These are phyloP conservation scores for Epichloe elymi DNA, from an alignment of 2,329 filamentous ascomycete genomes.

Conservation along the genomic window DNA sequence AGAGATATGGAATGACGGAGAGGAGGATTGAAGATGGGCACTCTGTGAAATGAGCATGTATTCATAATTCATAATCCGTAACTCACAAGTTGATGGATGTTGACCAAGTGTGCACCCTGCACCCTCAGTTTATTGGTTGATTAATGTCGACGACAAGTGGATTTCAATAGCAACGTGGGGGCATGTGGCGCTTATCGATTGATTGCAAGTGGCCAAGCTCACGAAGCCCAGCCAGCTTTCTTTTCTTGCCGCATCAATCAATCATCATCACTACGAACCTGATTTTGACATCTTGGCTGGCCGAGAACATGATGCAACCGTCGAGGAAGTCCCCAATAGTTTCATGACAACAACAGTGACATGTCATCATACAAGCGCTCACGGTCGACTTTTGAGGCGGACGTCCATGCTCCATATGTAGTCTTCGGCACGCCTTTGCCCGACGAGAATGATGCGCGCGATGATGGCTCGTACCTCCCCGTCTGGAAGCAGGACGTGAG, in stretches of 20 bases:
- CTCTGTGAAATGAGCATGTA: too few species aligned
- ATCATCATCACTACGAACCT: neutral
- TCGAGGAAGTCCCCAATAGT: neutral
- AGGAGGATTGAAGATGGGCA: too few species aligned
- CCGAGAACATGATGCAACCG: neutral
- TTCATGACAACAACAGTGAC: conserved; percentile 10
- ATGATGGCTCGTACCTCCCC: conserved; percentile 85
- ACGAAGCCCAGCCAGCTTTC: neutral
- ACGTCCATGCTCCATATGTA: conserved; percentile 61
- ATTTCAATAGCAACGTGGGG: neutral
- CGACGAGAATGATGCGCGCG: conserved; percentile 61
- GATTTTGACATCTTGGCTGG: neutral
- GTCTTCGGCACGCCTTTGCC: conserved; percentile 78
- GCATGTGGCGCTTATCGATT: neutral
- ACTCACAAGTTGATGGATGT: too few species aligned
- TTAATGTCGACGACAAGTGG: neutral
- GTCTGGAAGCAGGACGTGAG: conserved; percentile 98
- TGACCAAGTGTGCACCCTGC: too few species aligned
- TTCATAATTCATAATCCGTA: too few species aligned
- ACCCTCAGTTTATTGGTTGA: too few species aligned
- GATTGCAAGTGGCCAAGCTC: neutral
- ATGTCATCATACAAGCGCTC: conserved; percentile 75
- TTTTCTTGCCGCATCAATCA: neutral
- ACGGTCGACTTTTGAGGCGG: conserved; percentile 64
- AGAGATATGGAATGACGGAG: too few species aligned